phyloP scores from a whole-genome alignment of 1,284 basidiomycete genomes.

The Kwoniella shivajii region DNA sequence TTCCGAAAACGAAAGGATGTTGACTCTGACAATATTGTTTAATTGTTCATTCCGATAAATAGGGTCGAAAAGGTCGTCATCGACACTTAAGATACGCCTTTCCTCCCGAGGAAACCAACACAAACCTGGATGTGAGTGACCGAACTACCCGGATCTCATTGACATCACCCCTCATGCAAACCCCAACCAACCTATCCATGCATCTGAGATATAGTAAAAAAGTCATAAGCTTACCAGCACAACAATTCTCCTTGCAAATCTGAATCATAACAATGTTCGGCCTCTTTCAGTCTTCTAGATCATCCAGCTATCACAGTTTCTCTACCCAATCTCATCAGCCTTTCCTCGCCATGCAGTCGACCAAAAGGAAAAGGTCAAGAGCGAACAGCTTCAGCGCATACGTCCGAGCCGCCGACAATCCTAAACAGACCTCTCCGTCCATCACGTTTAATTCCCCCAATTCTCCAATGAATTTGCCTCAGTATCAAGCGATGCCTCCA shows the following conservation, averaged over 20 bases:
- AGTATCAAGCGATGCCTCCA: neutral
- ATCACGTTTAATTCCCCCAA: neutral
- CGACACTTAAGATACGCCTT: neutral
- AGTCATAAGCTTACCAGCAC: neutral
- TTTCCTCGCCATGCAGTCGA: neutral
- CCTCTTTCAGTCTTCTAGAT: neutral
- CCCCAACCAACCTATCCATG: neutral
- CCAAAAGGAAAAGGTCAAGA: no score
- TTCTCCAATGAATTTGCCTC: neutral
- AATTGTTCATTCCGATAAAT: neutral
- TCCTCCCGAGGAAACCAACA: neutral
- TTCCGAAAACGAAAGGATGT: neutral
- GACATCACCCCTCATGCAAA: neutral
- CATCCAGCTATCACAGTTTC: neutral
- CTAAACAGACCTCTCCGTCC: neutral
- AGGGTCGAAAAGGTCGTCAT: neutral
- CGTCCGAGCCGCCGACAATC: neutral
- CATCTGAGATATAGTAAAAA: neutral
- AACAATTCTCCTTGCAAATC: neutral
- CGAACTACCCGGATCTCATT: neutral
- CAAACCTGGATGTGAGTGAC: no score
- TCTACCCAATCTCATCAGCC: neutral
- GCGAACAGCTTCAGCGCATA: no score
- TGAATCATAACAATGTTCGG: neutral
- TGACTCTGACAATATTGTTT: no score